A percentile compares a stretch with the other conserved stretches of the same genome.
Conservation (phyloP, 306 rosid species). For the Fragaria iinumae region DNA sequence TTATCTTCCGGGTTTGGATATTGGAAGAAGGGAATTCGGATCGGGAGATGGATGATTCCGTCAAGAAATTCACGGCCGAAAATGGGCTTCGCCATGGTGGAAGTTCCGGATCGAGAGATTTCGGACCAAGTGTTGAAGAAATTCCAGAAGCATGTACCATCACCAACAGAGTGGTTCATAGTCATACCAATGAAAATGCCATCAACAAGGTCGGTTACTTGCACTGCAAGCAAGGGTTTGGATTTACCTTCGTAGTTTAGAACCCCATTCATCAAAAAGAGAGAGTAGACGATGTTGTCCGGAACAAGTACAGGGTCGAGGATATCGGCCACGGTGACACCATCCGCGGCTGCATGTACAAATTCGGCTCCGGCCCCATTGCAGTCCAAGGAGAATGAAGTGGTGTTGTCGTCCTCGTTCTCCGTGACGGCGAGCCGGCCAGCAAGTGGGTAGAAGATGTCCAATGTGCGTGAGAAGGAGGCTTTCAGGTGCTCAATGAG, state of each 20-base stretch:
- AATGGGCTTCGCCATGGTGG: neutral
- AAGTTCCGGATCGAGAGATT: neutral
- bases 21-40: neutral
- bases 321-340: neutral
- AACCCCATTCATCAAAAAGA: neutral
- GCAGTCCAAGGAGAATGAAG: neutral
- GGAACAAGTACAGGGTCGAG: neutral
- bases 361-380: neutral
- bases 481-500: neutral
- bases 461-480: neutral
- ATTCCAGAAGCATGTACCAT: neutral
- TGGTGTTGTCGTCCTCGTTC: neutral
- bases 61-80: neutral
- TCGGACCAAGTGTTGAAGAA: neutral
- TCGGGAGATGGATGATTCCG: neutral
- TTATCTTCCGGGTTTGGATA: neutral
- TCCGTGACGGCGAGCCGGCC: neutral
- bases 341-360: neutral
- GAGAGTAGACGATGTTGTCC: neutral
- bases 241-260: neutral
- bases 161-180: neutral
- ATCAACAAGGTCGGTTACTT: neutral
- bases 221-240: neutral
- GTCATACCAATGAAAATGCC: neutral
- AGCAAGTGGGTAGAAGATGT: neutral